Evolutionary conservation across 176 grass and related monocot species (phyloP), one percentile per base, ranked within the genome.

Genomic region (Aegilops sharonensis): DNA sequence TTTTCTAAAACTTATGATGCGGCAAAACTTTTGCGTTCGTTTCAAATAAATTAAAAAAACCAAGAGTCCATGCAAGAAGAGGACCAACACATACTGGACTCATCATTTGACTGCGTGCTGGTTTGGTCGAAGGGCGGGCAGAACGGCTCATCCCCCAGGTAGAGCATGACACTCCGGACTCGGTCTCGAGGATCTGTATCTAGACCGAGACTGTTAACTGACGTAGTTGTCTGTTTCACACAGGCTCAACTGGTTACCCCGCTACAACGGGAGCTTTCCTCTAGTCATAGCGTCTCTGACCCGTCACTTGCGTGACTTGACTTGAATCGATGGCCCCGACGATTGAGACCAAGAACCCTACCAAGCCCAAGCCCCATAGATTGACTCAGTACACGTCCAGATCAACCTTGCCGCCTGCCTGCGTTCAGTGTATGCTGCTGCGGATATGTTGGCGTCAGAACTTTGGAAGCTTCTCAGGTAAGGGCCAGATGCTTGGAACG

Each of bases 171-270:
- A 6, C 48, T 17, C 14, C 54, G 54, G 54, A 57, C 54, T 57
- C 54, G 18, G 20, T 57, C 18, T 21, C 18, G 18, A 9, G 6
- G 12, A 6, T 65, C 64, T 68, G 13, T 34, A 34, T 68, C 65
- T 68, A 34, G 65, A 68, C 29, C 65, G 29, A 67, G 29, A 68
- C 34, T n/a, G 18, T n/a, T 39, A 21, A 39, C 34, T 70, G 34
- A 17, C 67, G 32, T 25, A 43, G 66, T 27, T 31, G 45, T 40
- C 15, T 50, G 42, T 84, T 84, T 79, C 87, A 79, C 87, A 79
- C 76, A 59, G 2, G 37, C 62, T n/a, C 27, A 68, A 10, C 20
- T 10, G 18, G 12, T 47, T 45, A 10, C 23, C 9, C 0, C 7
- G 54, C 3, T 24, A 3, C 15, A 57, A 10, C 17, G 18, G 40